Percentiles rank a stretch among this genome's conserved stretches.
phyloP scores from a whole-genome alignment of 495 filamentous ascomycete species.

The Trichocladium antarcticum region DNA sequence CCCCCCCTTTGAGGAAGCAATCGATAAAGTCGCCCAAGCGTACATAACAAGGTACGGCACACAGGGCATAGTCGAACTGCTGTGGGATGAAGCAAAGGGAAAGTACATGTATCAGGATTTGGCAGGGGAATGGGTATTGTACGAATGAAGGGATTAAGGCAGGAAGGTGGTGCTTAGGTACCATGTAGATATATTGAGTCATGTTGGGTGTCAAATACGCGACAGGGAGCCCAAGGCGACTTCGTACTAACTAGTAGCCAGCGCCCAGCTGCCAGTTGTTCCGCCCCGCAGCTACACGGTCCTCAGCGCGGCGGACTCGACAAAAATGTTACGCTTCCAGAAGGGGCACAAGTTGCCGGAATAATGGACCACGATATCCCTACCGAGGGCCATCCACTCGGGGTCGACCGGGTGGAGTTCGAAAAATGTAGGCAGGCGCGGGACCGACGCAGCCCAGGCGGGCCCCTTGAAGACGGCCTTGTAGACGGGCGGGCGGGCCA shows the following conservation, averaged over 20 bases:
- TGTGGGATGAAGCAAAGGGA: neutral
- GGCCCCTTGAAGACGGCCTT: neutral
- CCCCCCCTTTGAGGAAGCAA: neutral
- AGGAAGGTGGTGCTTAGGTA: neutral
- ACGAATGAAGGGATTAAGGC: neutral
- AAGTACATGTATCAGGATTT: neutral
- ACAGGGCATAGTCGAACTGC: neutral
- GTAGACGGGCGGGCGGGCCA: neutral
- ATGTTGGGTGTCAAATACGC: neutral
- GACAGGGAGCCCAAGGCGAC: neutral
- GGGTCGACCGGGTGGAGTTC: slow-evolving; percentile 1
- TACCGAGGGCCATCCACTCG: neutral
- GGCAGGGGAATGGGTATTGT: neutral
- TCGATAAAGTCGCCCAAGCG: neutral
- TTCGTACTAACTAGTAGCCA: neutral
- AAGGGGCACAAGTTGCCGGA: slow-evolving; percentile 4
- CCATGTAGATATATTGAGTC: no score
- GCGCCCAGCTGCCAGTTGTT: neutral
- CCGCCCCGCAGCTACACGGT: neutral
- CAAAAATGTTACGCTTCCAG: slow-evolving; percentile 4
- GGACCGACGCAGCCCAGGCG: slow-evolving; percentile 3
- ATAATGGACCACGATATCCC: neutral
- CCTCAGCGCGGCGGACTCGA: neutral
- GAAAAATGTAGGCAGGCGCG: slow-evolving; percentile 1
- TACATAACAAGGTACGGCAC: neutral